Evolutionary conservation across 2,329 filamentous ascomycete genomes (phyloP).

Genomic region (Knufia petricola): DNA sequence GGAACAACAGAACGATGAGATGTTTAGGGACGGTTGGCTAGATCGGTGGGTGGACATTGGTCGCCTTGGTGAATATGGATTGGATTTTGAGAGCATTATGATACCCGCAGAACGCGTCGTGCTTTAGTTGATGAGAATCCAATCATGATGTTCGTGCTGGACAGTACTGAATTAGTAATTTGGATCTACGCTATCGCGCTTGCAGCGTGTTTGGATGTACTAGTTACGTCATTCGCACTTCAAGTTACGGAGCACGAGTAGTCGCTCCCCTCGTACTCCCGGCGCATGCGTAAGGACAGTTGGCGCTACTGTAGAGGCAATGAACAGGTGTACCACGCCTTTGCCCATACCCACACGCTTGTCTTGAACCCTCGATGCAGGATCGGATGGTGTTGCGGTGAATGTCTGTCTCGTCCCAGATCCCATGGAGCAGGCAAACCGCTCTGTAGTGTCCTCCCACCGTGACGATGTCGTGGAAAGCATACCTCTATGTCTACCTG

Average conservation of each 20-base stretch:
- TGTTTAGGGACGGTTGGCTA: too few species aligned
- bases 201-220: too few species aligned
- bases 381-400: background rate
- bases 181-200: too few species aligned
- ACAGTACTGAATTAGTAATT: too few species aligned
- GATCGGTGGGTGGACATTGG: background rate
- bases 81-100: too few species aligned
- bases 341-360: background rate
- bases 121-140: too few species aligned
- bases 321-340: background rate
- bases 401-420: background rate
- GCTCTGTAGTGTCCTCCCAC: background rate
- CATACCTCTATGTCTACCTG: constrained; percentile 66
- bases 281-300: background rate
- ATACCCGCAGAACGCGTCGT: too few species aligned
- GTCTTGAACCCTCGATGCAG: background rate
- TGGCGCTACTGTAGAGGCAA: background rate
- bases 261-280: too few species aligned
- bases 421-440: background rate
- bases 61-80: too few species aligned
- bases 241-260: too few species aligned
- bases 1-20: background rate
- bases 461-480: constrained; percentile 14
- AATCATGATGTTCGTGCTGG: too few species aligned
- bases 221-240: background rate